Evolutionary conservation across 345 rosid genomes (phyloP).

Genomic region (Clausena lansium): DNA sequence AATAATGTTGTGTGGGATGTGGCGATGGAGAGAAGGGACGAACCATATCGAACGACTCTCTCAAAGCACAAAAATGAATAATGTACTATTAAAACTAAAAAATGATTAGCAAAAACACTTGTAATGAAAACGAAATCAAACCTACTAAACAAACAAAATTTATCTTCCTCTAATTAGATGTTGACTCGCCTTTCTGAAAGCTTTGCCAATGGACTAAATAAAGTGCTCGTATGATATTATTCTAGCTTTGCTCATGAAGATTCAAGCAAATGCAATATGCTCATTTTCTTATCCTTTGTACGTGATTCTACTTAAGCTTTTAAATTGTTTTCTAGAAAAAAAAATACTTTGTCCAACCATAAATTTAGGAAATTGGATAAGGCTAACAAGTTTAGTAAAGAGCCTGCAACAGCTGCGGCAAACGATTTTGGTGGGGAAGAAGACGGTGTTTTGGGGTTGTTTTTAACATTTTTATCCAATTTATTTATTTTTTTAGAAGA

Average conservation of each 20-base stretch:
- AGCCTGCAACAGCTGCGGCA: too few species aligned
- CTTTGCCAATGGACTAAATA: conserved; percentile 18
- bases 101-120: too few species aligned
- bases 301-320: conserved; percentile 11
- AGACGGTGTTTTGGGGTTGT: too few species aligned
- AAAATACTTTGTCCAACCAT: not conserved
- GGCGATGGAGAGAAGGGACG: conserved; percentile 93
- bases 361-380: too few species aligned
- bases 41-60: conserved; percentile 58
- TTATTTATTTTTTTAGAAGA: too few species aligned
- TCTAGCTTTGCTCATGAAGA: conserved; percentile 14
- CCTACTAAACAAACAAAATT: too few species aligned
- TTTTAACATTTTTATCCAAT: too few species aligned
- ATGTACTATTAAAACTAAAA: too few species aligned
- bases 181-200: conserved; percentile 1
- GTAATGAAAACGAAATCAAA: too few species aligned
- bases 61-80: too few species aligned
- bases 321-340: not conserved
- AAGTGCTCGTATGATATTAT: conserved; percentile 9
- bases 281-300: conserved; percentile 3
- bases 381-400: too few species aligned
- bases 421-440: too few species aligned
- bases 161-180: conserved; percentile 48
- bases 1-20: conserved; percentile 93
- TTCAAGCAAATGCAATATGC: conserved; percentile 10